Evolutionary conservation across 768 basidiomycete species (phyloP).

Genomic region (Lactifluus volemus): DNA sequence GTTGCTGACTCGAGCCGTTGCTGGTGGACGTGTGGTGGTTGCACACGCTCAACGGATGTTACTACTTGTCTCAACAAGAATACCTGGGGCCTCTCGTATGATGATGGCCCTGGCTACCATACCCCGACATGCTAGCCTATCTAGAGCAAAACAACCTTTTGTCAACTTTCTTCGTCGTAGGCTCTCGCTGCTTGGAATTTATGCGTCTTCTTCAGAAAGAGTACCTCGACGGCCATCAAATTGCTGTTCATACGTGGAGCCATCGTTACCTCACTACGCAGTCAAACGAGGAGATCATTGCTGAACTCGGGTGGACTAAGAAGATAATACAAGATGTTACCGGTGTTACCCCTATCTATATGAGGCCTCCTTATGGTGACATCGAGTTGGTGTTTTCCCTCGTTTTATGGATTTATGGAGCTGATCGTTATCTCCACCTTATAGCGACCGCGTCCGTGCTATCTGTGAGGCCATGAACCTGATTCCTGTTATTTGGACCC

Average conservation of each 20-base stretch:
- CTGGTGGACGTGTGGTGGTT: slow-evolving; percentile 80
- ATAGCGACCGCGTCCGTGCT: slow-evolving; percentile 80
- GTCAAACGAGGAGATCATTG: slow-evolving; percentile 73
- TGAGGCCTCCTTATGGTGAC: slow-evolving; percentile 78
- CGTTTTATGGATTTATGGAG: neutral
- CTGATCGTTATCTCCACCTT: slow-evolving; percentile 7
- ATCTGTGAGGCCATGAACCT: slow-evolving; percentile 78
- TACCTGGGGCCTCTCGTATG: slow-evolving; percentile 54
- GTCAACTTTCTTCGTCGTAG: slow-evolving; percentile 84
- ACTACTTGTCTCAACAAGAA: slow-evolving; percentile 60
- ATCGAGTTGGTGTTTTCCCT: slow-evolving; percentile 44
- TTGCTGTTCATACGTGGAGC: slow-evolving; percentile 65
- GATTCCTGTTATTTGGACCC: slow-evolving; percentile 79
- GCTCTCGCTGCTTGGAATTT: slow-evolving; percentile 63
- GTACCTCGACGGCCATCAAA: slow-evolving; percentile 74
- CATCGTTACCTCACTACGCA: slow-evolving; percentile 66
- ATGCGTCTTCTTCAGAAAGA: slow-evolving; percentile 63
- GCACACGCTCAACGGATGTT: slow-evolving; percentile 59
- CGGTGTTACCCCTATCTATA: slow-evolving; percentile 68
- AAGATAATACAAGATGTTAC: slow-evolving; percentile 77
- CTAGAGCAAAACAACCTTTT: slow-evolving; percentile 54
- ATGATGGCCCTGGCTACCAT: slow-evolving; percentile 75
- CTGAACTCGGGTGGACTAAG: slow-evolving; percentile 82
- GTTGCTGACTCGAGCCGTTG: slow-evolving; percentile 46
- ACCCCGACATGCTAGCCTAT: slow-evolving; percentile 67